phyloP scores from a whole-genome alignment of 345 rosid species.

The Carallia pectinifolia region DNA sequence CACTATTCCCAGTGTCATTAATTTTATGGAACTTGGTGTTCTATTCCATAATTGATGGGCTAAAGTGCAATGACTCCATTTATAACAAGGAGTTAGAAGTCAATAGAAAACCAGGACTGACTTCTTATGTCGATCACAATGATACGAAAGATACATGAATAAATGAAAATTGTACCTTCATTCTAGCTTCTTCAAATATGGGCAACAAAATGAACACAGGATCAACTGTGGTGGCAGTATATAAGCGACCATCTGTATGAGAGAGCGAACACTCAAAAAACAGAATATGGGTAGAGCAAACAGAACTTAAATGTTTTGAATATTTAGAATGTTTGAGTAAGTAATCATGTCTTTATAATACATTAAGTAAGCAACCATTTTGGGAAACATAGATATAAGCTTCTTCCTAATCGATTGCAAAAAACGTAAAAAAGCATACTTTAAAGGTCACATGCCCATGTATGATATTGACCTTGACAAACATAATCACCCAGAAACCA shows the following conservation, averaged over 20 bases:
- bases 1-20: too few species aligned
- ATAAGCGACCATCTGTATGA: slow-evolving; percentile 67
- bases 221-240: slow-evolving; percentile 78
- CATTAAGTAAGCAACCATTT: too few species aligned
- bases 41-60: too few species aligned
- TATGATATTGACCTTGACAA: slow-evolving; percentile 51
- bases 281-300: neutral
- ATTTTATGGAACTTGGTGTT: too few species aligned
- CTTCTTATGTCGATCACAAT: neutral
- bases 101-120: too few species aligned
- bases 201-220: slow-evolving; percentile 83
- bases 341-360: too few species aligned
- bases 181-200: slow-evolving; percentile 76
- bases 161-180: slow-evolving; percentile 56
- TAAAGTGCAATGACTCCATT: too few species aligned
- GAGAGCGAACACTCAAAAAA: neutral
- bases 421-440: neutral
- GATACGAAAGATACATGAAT: neutral
- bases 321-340: neutral
- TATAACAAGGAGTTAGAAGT: neutral
- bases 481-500: slow-evolving; percentile 91
- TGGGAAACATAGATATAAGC: too few species aligned
- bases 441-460: neutral
- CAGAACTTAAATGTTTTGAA: neutral
- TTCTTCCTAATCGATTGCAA: neutral